A percentile compares a stretch with the other conserved stretches of the same genome.
Conservation (phyloP, 345 rosid species). For the Populus alba region DNA sequence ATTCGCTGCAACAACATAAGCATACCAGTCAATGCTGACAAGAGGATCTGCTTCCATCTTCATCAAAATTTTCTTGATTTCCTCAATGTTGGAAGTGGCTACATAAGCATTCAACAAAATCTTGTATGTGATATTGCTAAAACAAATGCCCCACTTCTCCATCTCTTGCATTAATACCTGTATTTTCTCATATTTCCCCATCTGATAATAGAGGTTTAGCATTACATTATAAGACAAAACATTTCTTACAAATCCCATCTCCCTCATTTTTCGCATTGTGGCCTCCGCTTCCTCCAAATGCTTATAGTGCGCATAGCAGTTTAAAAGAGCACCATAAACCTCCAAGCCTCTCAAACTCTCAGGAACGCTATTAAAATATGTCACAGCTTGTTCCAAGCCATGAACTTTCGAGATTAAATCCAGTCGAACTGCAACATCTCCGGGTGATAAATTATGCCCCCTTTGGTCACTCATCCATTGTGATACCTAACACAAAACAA, state of each 20-base stretch:
- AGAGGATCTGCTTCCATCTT: slow-evolving; percentile 43
- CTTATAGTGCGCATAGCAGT: slow-evolving; percentile 42
- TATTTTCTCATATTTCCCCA: slow-evolving; percentile 35
- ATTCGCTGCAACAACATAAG: slow-evolving; percentile 41
- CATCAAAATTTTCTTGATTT: slow-evolving; percentile 50
- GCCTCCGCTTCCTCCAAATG: slow-evolving; percentile 47
- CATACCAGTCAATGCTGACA: slow-evolving; percentile 41
- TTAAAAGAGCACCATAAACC: slow-evolving; percentile 51
- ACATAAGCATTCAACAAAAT: slow-evolving; percentile 54
- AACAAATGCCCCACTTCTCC: slow-evolving; percentile 40
- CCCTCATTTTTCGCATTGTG: slow-evolving; percentile 35
- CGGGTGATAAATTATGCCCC: slow-evolving; percentile 17
- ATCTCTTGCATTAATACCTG: slow-evolving; percentile 52
- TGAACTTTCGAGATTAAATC: slow-evolving; percentile 52
- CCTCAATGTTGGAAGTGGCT: slow-evolving; percentile 38
- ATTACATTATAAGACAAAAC: slow-evolving; percentile 49
- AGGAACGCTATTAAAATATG: slow-evolving; percentile 37
- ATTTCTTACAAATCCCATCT: slow-evolving; percentile 24
- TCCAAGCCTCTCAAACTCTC: slow-evolving; percentile 20
- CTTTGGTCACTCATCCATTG: background rate
- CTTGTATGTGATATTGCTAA: slow-evolving; percentile 36
- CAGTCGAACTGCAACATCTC: slow-evolving; percentile 46
- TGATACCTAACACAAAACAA: background rate
- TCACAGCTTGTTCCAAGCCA: slow-evolving; percentile 42
- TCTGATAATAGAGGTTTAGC: slow-evolving; percentile 47